Conservation (phyloP, 441 rosid species). For the Syzygium malaccense region DNA sequence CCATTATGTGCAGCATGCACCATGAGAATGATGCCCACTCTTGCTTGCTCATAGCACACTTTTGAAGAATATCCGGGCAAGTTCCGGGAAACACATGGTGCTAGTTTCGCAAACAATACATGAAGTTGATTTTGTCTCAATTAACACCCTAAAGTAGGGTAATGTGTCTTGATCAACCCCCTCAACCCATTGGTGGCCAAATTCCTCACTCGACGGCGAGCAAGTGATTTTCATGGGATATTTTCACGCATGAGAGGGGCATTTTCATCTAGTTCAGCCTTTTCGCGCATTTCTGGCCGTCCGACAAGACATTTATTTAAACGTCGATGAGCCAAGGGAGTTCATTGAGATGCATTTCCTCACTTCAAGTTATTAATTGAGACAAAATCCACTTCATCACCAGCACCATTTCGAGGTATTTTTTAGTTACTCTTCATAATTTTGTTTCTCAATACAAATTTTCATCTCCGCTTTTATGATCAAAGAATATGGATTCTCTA, state of each 20-base stretch:
- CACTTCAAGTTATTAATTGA: neutral
- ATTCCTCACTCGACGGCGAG: neutral
- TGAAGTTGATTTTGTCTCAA: neutral
- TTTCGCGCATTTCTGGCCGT: neutral
- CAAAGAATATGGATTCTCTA: neutral
- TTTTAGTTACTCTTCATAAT: neutral
- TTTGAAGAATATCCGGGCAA: neutral
- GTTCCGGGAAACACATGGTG: neutral
- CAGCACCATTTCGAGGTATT: accelerated
- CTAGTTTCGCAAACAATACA: neutral
- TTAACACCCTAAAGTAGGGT: neutral
- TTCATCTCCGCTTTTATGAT: neutral
- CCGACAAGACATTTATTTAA: neutral
- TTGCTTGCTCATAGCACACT: neutral
- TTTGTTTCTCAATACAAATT: neutral
- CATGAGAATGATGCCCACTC: neutral
- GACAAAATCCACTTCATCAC: neutral
- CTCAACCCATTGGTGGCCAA: neutral
- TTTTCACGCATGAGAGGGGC: neutral
- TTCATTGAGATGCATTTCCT: neutral
- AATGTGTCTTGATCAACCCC: neutral
- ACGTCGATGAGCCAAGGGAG: neutral
- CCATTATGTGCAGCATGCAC: neutral
- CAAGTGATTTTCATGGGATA: neutral
- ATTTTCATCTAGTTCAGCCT: neutral